Conservation (phyloP, 371 early-diverging fungal species). For the Catenaria anguillulae region DNA sequence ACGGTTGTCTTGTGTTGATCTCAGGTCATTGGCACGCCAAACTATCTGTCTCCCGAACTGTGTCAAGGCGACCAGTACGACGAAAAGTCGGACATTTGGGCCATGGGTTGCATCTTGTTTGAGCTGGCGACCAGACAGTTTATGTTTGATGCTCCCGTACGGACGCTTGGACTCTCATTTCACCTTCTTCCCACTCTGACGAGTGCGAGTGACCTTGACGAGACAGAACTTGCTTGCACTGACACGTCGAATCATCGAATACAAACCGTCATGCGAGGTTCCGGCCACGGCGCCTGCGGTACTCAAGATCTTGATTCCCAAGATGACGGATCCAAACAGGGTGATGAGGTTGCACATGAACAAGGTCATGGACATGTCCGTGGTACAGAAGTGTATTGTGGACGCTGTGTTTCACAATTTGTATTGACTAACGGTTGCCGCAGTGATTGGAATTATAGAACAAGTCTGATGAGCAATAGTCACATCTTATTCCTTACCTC, state of each 20-base stretch:
- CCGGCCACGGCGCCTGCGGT: neutral
- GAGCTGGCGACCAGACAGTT: slow-evolving; percentile 5
- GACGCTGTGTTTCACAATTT: neutral
- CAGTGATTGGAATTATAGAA: too few species aligned
- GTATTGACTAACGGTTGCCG: too few species aligned
- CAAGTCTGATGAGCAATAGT: too few species aligned
- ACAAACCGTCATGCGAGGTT: neutral
- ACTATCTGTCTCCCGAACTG: slow-evolving; percentile 13
- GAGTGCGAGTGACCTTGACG: neutral
- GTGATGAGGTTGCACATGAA: neutral
- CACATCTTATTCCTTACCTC: too few species aligned
- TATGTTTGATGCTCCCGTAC: slow-evolving; percentile 12
- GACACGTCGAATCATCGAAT: neutral
- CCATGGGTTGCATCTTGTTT: slow-evolving; percentile 13
- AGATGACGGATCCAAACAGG: neutral
- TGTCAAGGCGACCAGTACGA: slow-evolving; percentile 14
- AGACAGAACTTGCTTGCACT: neutral
- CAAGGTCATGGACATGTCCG: neutral
- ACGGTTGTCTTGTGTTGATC: too few species aligned
- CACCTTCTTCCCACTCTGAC: neutral
- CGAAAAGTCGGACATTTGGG: slow-evolving; percentile 14
- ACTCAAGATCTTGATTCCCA: neutral
- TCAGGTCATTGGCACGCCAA: slow-evolving; percentile 13
- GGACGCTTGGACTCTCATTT: neutral
- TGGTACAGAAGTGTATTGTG: neutral